These are phyloP conservation scores for Fraxinus baroniana DNA, from an alignment of 305 asterid genomes.

Conservation along the genomic window DNA sequence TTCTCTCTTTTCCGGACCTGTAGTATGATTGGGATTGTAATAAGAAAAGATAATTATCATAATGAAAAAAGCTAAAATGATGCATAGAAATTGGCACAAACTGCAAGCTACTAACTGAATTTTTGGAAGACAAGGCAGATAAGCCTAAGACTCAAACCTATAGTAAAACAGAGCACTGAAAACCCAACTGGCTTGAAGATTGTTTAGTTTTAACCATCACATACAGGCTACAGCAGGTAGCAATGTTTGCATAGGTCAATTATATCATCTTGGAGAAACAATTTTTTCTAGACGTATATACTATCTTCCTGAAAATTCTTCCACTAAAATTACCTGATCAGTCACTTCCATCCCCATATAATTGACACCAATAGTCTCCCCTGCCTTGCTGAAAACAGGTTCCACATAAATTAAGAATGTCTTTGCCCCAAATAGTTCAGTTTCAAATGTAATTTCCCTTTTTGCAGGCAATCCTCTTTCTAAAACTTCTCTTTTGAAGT, in stretches of 20 bases:
- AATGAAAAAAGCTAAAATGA: background rate
- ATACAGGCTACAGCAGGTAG: background rate
- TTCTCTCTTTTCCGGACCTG: constrained; percentile 82
- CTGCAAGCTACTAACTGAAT: background rate
- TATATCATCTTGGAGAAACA: background rate
- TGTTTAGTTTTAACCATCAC: background rate
- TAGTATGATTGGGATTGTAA: background rate
- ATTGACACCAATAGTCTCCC: constrained; percentile 82
- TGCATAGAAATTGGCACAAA: background rate
- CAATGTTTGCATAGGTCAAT: background rate
- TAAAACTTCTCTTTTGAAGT: constrained; percentile 76
- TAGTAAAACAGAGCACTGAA: background rate
- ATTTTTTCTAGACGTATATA: background rate
- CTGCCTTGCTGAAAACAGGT: constrained; percentile 79
- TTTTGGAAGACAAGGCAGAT: background rate
- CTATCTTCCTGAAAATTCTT: background rate
- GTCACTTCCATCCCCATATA: constrained; percentile 98
- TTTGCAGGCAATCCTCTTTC: constrained; percentile 76
- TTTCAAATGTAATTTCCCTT: constrained; percentile 91
- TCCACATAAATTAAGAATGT: constrained; percentile 64
- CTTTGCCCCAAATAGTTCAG: constrained; percentile 74
- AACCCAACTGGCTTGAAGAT: background rate
- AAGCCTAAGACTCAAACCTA: background rate
- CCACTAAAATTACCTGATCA: constrained; percentile 55
- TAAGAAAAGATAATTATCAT: constrained; percentile 9